Percentiles rank a stretch among this genome's conserved stretches.
These are phyloP conservation scores for Rhodotorula mucilaginosa DNA, from an alignment of 1,284 basidiomycete species.

Conservation along the genomic window DNA sequence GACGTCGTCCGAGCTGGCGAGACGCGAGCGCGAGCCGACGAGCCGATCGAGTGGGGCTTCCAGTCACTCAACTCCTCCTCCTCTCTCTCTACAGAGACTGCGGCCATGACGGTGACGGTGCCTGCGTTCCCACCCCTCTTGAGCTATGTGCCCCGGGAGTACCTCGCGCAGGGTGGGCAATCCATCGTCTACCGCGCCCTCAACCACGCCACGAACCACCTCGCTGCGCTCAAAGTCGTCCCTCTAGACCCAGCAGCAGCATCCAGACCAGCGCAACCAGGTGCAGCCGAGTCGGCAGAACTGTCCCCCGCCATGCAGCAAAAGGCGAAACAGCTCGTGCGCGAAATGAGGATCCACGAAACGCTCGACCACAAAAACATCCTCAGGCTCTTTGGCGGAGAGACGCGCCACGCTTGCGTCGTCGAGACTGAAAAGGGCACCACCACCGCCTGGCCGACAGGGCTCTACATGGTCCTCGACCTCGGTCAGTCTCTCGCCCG, in stretches of 20 bases:
- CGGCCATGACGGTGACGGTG: not conserved
- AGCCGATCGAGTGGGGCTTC: not conserved
- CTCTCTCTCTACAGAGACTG: too few relatives aligned
- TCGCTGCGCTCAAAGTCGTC: conserved; percentile 83
- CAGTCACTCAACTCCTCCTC: not conserved
- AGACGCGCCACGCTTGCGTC: conserved; percentile 55
- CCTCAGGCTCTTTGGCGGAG: conserved; percentile 74
- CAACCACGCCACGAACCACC: conserved; percentile 21
- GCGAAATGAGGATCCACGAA: conserved; percentile 88
- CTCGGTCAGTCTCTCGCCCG: conserved; percentile 26
- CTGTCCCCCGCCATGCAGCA: conserved; percentile 40
- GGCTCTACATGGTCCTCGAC: conserved; percentile 89
- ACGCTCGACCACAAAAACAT: conserved; percentile 78
- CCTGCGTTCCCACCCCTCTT: conserved; percentile 28
- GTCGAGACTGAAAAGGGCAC: conserved; percentile 34
- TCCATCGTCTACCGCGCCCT: conserved; percentile 36
- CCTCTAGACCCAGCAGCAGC: conserved; percentile 45
- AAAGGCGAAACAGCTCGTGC: conserved; percentile 76
- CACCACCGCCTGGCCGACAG: conserved; percentile 60
- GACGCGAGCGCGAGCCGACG: not conserved
- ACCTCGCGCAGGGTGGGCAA: conserved; percentile 73
- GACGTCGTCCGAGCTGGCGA: not conserved
- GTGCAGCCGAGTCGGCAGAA: conserved; percentile 53
- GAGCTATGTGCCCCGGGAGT: conserved; percentile 68
- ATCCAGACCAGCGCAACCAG: not conserved